Conservation (phyloP, 345 rosid genomes). For the Cardamine occulta region DNA sequence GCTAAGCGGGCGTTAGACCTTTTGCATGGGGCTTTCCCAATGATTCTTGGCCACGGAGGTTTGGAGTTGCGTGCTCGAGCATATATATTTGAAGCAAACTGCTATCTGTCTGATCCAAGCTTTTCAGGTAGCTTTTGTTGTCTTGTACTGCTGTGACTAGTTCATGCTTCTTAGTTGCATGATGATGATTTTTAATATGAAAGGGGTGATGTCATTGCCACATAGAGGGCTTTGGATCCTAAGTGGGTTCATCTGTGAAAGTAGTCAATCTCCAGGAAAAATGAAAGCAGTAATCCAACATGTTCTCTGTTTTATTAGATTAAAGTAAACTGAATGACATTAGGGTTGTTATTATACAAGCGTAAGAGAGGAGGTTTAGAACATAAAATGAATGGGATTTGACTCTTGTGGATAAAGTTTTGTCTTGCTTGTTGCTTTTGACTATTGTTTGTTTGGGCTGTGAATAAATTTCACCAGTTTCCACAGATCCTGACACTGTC, state of each 20-base stretch:
- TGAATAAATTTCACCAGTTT: conserved; percentile 47
- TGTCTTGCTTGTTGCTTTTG: conserved; percentile 17
- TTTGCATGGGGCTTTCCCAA: conserved; percentile 74
- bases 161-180: background rate
- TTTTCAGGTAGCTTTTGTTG: conserved; percentile 62
- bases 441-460: conserved; percentile 20
- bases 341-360: conserved; percentile 1
- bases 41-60: conserved; percentile 97
- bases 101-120: conserved; percentile 81
- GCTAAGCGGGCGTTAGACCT: conserved; percentile 77
- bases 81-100: conserved; percentile 85
- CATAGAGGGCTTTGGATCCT: conserved; percentile 12
- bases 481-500: conserved; percentile 61
- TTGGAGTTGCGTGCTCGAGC: conserved; percentile 93
- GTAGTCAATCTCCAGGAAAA: background rate
- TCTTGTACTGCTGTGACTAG: conserved; percentile 24
- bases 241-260: conserved; percentile 1
- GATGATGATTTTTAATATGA: no score
- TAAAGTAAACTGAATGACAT: background rate
- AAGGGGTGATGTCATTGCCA: background rate
- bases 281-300: background rate
- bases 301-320: background rate
- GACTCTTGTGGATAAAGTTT: background rate
- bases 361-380: conserved; percentile 13
- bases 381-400: background rate